These are phyloP conservation scores for Candida orba DNA, from an alignment of 805 yeast genomes.

Conservation along the genomic window DNA sequence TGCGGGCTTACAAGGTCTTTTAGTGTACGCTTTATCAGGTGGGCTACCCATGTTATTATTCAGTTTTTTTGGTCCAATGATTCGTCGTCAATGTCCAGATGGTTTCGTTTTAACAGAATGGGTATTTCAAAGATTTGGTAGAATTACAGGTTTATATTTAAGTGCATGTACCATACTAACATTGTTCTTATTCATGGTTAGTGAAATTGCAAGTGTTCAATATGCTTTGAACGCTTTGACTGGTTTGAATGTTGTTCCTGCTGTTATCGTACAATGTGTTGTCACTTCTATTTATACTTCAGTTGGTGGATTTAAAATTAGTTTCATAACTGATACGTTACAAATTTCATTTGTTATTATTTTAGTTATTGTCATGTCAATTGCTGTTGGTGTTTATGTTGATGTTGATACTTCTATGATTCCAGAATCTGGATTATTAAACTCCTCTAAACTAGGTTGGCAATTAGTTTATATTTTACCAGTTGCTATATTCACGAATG, in stretches of 20 bases:
- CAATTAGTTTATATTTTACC: constrained; percentile 77
- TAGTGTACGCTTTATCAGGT: constrained; percentile 74
- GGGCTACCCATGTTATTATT: constrained; percentile 82
- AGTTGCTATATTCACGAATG: constrained; percentile 85
- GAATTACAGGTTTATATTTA: constrained; percentile 61
- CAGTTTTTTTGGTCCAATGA: constrained; percentile 74
- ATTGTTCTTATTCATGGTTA: constrained; percentile 78
- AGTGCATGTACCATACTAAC: constrained; percentile 81
- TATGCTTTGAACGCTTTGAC: constrained; percentile 73
- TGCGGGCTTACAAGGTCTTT: constrained; percentile 80
- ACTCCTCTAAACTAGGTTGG: constrained; percentile 75
- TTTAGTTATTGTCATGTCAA: constrained; percentile 59
- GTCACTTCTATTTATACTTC: constrained; percentile 85
- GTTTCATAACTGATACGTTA: constrained; percentile 79
- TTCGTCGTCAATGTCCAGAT: constrained; percentile 72
- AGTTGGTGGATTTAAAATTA: constrained; percentile 83
- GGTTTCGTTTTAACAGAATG: constrained; percentile 92
- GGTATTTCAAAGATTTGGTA: constrained; percentile 82
- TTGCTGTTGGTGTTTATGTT: constrained; percentile 73
- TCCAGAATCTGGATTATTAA: constrained; percentile 57
- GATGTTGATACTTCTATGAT: constrained; percentile 51
- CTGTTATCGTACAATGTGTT: constrained; percentile 75
- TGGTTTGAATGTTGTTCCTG: constrained; percentile 71
- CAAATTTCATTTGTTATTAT: constrained; percentile 73
- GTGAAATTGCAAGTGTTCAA: constrained; percentile 77